Percentiles rank a stretch among this genome's conserved stretches.
Evolutionary conservation across 2,329 filamentous ascomycete genomes (phyloP).

Genomic region (Pezicula carpinea): DNA sequence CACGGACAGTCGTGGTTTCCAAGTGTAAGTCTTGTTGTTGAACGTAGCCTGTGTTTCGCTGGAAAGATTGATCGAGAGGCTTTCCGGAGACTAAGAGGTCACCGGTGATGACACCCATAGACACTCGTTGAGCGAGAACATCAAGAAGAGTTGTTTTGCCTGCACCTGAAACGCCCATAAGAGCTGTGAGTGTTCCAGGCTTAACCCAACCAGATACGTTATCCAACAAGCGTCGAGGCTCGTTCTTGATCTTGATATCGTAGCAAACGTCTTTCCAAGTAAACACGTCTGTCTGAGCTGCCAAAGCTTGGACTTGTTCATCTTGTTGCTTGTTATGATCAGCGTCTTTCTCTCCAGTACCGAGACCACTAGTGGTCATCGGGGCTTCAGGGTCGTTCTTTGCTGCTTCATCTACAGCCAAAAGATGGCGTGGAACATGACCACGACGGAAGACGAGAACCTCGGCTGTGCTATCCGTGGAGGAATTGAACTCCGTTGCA

Average conservation of each 20-base stretch:
- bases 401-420: slow-evolving; percentile 28
- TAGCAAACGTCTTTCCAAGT: slow-evolving; percentile 53
- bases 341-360: slow-evolving; percentile 9
- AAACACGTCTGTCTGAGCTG: slow-evolving; percentile 27
- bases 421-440: slow-evolving; percentile 31
- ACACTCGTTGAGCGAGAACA: slow-evolving; percentile 73
- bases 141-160: slow-evolving; percentile 85
- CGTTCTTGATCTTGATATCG: slow-evolving; percentile 66
- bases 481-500: slow-evolving; percentile 56
- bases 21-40: slow-evolving; percentile 92
- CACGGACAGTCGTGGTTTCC: slow-evolving; percentile 74
- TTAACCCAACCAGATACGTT: slow-evolving; percentile 72
- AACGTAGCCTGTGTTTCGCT: slow-evolving; percentile 88
- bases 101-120: slow-evolving; percentile 84
- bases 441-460: slow-evolving; percentile 72
- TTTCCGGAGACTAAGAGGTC: slow-evolving; percentile 55
- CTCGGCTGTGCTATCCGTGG: slow-evolving; percentile 72
- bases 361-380: slow-evolving; percentile 3
- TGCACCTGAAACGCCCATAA: slow-evolving; percentile 67
- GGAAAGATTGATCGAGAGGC: slow-evolving; percentile 59
- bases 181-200: slow-evolving; percentile 63
- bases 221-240: slow-evolving; percentile 60
- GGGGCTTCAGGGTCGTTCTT: slow-evolving; percentile 23
- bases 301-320: slow-evolving; percentile 21
- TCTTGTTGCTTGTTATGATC: slow-evolving; percentile 15